Percentiles rank a stretch among this genome's conserved stretches.
phyloP scores from a whole-genome alignment of 352 stramenopile genomes.

The Globisporangium emineosum region DNA sequence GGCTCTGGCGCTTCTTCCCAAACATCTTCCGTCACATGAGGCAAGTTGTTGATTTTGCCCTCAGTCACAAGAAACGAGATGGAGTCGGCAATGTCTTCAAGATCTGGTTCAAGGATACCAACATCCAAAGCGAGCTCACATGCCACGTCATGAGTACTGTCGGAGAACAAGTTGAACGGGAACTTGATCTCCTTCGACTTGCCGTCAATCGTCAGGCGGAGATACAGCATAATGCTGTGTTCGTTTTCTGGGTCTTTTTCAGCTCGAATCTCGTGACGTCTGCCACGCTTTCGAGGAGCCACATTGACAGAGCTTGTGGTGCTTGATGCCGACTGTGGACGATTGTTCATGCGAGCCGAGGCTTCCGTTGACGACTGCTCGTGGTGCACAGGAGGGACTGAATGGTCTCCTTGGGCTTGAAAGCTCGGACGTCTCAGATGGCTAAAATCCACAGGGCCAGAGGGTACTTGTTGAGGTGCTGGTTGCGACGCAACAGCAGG shows the following conservation, averaged over 20 bases:
- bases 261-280: constrained; percentile 82
- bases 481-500: neutral
- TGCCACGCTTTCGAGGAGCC: constrained; percentile 43
- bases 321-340: constrained; percentile 30
- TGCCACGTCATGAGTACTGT: constrained; percentile 93
- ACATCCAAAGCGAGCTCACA: constrained; percentile 94
- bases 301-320: constrained; percentile 7
- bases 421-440: constrained; percentile 19
- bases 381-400: constrained; percentile 2
- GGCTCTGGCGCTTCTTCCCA: constrained; percentile 87
- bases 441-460: constrained; percentile 20
- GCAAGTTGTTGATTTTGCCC: constrained; percentile 84
- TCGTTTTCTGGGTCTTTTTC: constrained; percentile 77
- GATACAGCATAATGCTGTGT: constrained; percentile 84
- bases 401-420: constrained; percentile 11
- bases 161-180: constrained; percentile 93
- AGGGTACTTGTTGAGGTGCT: neutral
- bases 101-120: constrained; percentile 88
- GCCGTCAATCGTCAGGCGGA: constrained; percentile 87
- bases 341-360: constrained; percentile 13
- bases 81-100: constrained; percentile 93
- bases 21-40: constrained; percentile 70
- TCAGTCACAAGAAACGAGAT: constrained; percentile 88
- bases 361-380: constrained; percentile 4
- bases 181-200: constrained; percentile 97